Base-by-base conservation (phyloP, 495 filamentous ascomycete genomes). In the Patellaria atrata region DNA sequence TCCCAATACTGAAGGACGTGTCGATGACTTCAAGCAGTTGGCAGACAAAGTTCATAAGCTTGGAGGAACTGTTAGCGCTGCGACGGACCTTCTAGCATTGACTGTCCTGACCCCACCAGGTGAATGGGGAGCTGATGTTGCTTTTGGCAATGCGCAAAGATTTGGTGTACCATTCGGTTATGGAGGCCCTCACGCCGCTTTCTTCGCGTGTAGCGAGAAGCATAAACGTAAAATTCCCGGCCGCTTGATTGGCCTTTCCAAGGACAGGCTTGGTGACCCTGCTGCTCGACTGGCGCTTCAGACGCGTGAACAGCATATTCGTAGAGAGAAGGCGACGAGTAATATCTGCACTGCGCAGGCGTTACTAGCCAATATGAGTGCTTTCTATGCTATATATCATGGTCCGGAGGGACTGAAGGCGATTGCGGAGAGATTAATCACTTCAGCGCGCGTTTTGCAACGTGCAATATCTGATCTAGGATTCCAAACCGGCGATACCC, bases 321-420 rank as follows among this genome's bases (percentile, higher is more conserved):
- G 89, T 46, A 71, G 89, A 49, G 89, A 97, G 58, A 97, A 97
- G 69, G 89, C 89, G 1, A 97, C 89, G 4, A 94, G 85, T 64
- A 97, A 97, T 57, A 92, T 97, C 39, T 97, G 89, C 59, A 97
- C 89, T 14, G 89, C 89, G 5, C 89, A 97, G 55, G 89, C 89
- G 6, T 57, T 97, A 12, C 67, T 96, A 21, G 89, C 89, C 13
- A 97, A 97, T 56, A 94, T 96, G 82, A 91, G 75, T 47, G 83
- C 89, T 32, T 80, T 97, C 60, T 97, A 94, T 56, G 89, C 85
- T n/a, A 71, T 96, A 23, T 97, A 96, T 54, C 89, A 97, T 52
- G 89, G 89, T 2, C 89, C 89, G 2, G 48, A 70, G 22, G 91
- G 91, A 10, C 64, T 97, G 30, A 82, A 74, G 59, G 68, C 68